Evolutionary conservation across 2,329 filamentous ascomycete genomes (phyloP).

Genomic region (Lecanicillium sp.): DNA sequence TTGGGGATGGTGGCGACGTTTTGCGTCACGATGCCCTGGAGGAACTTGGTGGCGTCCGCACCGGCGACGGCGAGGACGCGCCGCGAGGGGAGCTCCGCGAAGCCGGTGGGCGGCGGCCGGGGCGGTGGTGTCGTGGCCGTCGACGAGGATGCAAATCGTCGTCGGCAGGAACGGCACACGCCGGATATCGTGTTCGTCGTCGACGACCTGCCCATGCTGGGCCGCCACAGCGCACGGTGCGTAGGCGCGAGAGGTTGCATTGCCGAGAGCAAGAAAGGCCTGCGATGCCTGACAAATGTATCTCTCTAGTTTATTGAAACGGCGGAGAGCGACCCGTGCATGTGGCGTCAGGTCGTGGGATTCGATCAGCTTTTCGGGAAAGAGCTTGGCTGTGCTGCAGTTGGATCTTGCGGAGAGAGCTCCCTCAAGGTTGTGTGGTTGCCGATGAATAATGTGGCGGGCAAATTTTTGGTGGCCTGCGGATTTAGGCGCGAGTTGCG

Average conservation of each 20-base stretch:
- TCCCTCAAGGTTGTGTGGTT: too few species aligned
- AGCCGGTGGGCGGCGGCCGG: constrained; percentile 39
- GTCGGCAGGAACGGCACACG: constrained; percentile 27
- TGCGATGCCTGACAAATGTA: too few species aligned
- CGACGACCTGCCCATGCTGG: constrained; percentile 15
- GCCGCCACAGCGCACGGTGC: constrained; percentile 17
- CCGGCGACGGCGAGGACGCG: constrained; percentile 75
- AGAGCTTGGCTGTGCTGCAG: too few species aligned
- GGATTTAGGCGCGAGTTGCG: constrained; percentile 11
- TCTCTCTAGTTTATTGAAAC: too few species aligned
- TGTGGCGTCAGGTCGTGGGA: too few species aligned
- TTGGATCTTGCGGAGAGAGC: too few species aligned
- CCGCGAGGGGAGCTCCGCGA: constrained; percentile 62
- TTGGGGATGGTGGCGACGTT: constrained; percentile 30
- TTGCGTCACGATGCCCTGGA: constrained; percentile 82
- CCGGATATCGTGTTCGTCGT: constrained; percentile 16
- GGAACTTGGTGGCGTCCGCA: constrained; percentile 71
- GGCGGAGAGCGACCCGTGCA: too few species aligned
- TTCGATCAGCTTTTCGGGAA: too few species aligned
- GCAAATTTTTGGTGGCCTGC: neutral
- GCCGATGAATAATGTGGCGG: neutral
- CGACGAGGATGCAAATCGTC: constrained; percentile 23
- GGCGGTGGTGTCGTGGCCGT: constrained; percentile 25
- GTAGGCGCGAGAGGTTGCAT: constrained; percentile 20
- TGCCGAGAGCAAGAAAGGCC: too few species aligned